Conservation (phyloP, 345 rosid genomes). For the Excoecaria agallocha region DNA sequence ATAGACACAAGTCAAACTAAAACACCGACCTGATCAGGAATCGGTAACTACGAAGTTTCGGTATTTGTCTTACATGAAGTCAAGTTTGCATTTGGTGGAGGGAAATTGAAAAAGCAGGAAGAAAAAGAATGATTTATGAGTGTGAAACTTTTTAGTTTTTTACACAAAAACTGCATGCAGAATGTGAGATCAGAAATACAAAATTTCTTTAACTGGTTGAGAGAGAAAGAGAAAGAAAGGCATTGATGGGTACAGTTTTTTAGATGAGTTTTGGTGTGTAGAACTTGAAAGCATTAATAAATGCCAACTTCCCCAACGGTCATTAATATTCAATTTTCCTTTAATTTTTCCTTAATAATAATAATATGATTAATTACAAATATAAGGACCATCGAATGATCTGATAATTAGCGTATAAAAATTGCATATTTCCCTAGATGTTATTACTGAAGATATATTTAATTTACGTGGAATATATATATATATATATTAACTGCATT, state of each 20-base stretch:
- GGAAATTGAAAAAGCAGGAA: conserved; percentile 12
- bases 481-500: too few relatives aligned
- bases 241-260: conserved; percentile 34
- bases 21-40: conserved; percentile 28
- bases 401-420: too few relatives aligned
- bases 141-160: conserved; percentile 5
- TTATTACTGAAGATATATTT: too few relatives aligned
- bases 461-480: too few relatives aligned
- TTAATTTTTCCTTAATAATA: not conserved
- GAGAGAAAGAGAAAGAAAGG: not conserved
- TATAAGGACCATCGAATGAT: too few relatives aligned
- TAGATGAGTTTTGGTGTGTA: conserved; percentile 5
- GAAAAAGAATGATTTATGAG: not conserved
- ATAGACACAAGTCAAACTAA: conserved; percentile 10
- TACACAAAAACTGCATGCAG: conserved; percentile 18
- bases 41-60: conserved; percentile 29
- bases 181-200: not conserved
- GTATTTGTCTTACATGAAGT: not conserved
- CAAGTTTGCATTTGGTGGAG: conserved; percentile 17
- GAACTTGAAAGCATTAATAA: conserved; percentile 21
- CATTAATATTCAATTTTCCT: conserved; percentile 29
- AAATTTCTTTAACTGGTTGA: not conserved
- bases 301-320: conserved; percentile 44
- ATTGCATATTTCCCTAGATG: too few relatives aligned
- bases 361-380: too few relatives aligned